Base-by-base conservation (phyloP, 768 basidiomycete species). In the Tylopilus plumbeoviolaceoides region DNA sequence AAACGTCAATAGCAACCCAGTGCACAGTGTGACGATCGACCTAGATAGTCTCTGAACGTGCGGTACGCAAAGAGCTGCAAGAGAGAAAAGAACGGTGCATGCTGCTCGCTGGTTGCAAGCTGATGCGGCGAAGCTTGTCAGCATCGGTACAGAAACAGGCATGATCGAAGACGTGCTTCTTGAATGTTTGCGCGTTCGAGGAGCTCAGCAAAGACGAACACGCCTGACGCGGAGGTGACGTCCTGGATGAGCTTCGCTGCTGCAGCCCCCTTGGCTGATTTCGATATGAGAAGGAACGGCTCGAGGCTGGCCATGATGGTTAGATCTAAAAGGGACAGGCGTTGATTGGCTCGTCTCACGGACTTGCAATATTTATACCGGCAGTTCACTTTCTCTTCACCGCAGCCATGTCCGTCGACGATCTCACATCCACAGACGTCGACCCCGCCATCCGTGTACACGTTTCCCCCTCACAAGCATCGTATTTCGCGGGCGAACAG, bases 181-280 rank as follows among this genome's bases (percentile, higher is more conserved):
- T 89, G 84, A 35, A 98, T 87, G 62, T 85, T 90, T 2, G 86
- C 81, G 25, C 88, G 69, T 42, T 92, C 87, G 47, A 98, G 73
- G 48, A 99, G 72, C 68, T 98, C 95, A 0, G 85, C 82, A 64
- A 97, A 99, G 53, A 93, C 89, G 67, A 90, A 95, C 43, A 97
- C 89, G 10, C 93, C 95, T 15, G 87, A 85, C 0, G 95, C 91
- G 41, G 89, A 80, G 23, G 88, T 93, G 50, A 86, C 95, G 64
- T 97, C 88, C 62, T 84, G 79, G 28, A 95, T 73, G 50, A 95
- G 81, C 65, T 95, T 94, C 7, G 91, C 94, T 0, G 94, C 93
- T 1, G 89, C 91, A 0, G 92, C 92, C 1, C 95, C 95, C 64
- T 91, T 95, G 10, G 89, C 82, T 0, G 90, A 89, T 67, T 95